Percentiles rank a stretch among this genome's conserved stretches.
Conservation (phyloP, 2,329 filamentous ascomycete genomes). For the Hirsutella minnesotensis region DNA sequence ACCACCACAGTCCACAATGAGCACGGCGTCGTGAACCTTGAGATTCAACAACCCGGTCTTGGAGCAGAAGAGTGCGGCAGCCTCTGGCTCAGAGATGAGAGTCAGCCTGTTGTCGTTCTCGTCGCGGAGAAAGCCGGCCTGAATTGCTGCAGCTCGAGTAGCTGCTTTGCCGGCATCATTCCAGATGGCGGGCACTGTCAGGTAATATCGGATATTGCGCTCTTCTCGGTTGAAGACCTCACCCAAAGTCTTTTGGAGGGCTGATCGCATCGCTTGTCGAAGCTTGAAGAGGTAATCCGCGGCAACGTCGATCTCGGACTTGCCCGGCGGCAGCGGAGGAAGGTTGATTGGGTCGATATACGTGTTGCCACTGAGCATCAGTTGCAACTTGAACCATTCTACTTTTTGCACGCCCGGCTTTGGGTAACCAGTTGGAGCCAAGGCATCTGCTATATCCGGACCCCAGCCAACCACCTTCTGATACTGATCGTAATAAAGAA, state of each 20-base stretch:
- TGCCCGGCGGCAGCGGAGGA: slow-evolving; percentile 89
- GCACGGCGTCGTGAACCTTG: slow-evolving; percentile 95
- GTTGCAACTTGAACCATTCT: slow-evolving; percentile 98
- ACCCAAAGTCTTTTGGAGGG: slow-evolving; percentile 89
- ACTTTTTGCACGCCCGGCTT: slow-evolving; percentile 98
- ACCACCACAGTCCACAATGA: slow-evolving; percentile 97
- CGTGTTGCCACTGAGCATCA: slow-evolving; percentile 97
- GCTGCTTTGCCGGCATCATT: slow-evolving; percentile 98
- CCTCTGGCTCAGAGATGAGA: slow-evolving; percentile 90
- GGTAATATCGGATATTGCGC: slow-evolving; percentile 92
- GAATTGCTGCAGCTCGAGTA: slow-evolving; percentile 87
- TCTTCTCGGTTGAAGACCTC: slow-evolving; percentile 98
- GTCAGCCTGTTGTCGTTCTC: slow-evolving; percentile 96
- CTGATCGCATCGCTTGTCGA: slow-evolving; percentile 89
- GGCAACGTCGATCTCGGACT: slow-evolving; percentile 98
- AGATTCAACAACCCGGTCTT: slow-evolving; percentile 93
- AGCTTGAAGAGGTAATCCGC: slow-evolving; percentile 98
- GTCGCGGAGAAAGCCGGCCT: slow-evolving; percentile 90
- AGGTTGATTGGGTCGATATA: slow-evolving; percentile 99
- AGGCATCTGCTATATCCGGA: slow-evolving; percentile 90
- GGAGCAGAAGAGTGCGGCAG: slow-evolving; percentile 92
- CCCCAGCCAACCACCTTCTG: slow-evolving; percentile 99
- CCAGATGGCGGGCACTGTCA: slow-evolving; percentile 99
- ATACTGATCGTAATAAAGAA: slow-evolving; percentile 99
- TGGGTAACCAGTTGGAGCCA: slow-evolving; percentile 92